Base-by-base conservation (phyloP, 1,284 basidiomycete species). In the Moesziomyces parantarcticus region DNA sequence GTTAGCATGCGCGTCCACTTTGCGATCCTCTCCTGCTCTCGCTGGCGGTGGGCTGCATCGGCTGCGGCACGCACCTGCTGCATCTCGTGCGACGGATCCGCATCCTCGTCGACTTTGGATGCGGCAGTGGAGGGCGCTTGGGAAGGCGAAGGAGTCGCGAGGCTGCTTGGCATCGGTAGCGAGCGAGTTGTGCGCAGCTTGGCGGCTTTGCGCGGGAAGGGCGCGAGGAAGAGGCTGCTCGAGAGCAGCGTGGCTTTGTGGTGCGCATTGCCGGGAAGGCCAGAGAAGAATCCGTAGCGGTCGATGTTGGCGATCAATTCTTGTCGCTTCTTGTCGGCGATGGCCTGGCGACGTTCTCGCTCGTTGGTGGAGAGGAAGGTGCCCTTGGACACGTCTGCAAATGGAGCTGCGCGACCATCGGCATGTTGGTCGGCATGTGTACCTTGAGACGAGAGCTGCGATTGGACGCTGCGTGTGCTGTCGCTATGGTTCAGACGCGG, bases 1-100 rank as follows among this genome's bases (percentile, higher is more conserved):
- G 52, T 63, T 8, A 80, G 57, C 78, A 80, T 80, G 9, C 52
- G 57, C 3, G 48, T 16, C 78, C 78, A 80, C 54, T 80, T 80
- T 50, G 57, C 71, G 3, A 73, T 76, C 0, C 78, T 65, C 13
- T 58, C 54, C 34, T 64, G 53, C 43, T 79, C 78, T 9, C 67
- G 69, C 39, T 58, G 34, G 3, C 74, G 61, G 26, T 76, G 61
- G 3, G 23, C 26, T 8, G 32, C 25, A 39, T 64, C 63, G 21
- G 60, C 60, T 26, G 60, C 64, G 8, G 64, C 55, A 20, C 71
- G 57, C 16, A 55, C 66, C 29, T 47, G 43, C 22, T 53, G 56
- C 11, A 66, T 48, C 6, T 50, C 50, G 5, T 52, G 32, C 13
- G 58, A 21, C 13, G 21, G 48, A 7, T 20, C 18, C 7, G 58